These are phyloP conservation scores for Cornus kousa DNA, from an alignment of 148 eudicot genomes.

Conservation along the genomic window DNA sequence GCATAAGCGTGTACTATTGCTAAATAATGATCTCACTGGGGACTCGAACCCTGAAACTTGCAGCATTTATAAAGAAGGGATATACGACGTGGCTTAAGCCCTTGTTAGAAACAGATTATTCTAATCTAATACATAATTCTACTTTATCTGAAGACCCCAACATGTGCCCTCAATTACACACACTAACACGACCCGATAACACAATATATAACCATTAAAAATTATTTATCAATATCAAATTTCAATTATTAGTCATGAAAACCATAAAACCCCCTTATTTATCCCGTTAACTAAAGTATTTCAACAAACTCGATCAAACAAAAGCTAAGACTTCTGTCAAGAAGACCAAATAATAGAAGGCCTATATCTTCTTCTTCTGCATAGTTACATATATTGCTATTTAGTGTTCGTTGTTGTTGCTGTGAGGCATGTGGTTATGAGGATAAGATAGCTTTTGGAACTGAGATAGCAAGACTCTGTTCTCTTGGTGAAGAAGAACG, in stretches of 20 bases:
- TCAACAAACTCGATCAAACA: not conserved
- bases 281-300: not conserved
- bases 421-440: not conserved
- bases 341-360: not conserved
- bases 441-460: constrained; percentile 19
- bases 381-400: not conserved
- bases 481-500: constrained; percentile 45
- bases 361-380: not conserved
- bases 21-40: no score
- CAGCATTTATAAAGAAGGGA: no score
- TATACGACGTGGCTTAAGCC: no score
- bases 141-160: no score
- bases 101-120: no score
- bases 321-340: not conserved
- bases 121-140: no score
- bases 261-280: not conserved
- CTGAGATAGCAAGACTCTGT: constrained; percentile 40
- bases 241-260: not conserved
- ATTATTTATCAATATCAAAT: no score
- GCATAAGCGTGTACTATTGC: no score
- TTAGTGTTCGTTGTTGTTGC: not conserved
- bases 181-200: no score
- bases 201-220: no score
- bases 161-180: no score
- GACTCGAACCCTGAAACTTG: no score